Evolutionary conservation across 345 rosid species (phyloP).

Genomic region (Brassica juncea): DNA sequence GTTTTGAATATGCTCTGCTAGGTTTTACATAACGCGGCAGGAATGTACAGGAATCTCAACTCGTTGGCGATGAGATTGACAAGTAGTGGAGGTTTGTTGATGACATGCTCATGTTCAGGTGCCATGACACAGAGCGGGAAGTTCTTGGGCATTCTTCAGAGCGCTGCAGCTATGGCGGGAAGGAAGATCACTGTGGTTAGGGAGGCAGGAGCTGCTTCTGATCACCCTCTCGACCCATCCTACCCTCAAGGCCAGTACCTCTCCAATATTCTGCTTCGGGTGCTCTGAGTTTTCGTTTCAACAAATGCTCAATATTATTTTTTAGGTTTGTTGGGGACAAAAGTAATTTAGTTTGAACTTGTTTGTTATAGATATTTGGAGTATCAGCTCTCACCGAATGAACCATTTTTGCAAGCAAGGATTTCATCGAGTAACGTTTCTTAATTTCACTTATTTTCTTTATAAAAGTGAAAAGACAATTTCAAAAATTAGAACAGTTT

Average conservation of each 20-base stretch:
- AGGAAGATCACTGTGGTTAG: constrained; percentile 65
- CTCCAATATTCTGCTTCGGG: constrained; percentile 63
- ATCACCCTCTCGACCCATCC: constrained; percentile 85
- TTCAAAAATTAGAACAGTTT: too few relatives aligned
- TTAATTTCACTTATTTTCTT: too few relatives aligned
- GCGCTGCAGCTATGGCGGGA: constrained; percentile 69
- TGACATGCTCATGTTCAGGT: constrained; percentile 96
- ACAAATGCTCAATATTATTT: not conserved
- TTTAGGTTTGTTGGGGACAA: not conserved
- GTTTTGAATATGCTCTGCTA: constrained; percentile 30
- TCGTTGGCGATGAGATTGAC: constrained; percentile 77
- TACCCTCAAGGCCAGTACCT: constrained; percentile 88
- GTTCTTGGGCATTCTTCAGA: constrained; percentile 70
- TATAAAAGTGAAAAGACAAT: too few relatives aligned
- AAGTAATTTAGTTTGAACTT: not conserved
- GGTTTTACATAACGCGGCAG: constrained; percentile 68
- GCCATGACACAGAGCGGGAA: constrained; percentile 89
- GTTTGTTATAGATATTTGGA: not conserved
- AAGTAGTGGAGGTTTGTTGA: constrained; percentile 76
- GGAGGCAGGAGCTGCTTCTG: constrained; percentile 78
- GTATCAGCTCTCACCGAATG: not conserved
- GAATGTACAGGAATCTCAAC: constrained; percentile 86
- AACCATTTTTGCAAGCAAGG: not conserved
- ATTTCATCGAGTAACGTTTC: too few relatives aligned
- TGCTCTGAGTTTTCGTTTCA: constrained; percentile 23